Evolutionary conservation across 306 rosid genomes (phyloP), one percentile per base, ranked within the genome.

Genomic region (Quercus robur): DNA sequence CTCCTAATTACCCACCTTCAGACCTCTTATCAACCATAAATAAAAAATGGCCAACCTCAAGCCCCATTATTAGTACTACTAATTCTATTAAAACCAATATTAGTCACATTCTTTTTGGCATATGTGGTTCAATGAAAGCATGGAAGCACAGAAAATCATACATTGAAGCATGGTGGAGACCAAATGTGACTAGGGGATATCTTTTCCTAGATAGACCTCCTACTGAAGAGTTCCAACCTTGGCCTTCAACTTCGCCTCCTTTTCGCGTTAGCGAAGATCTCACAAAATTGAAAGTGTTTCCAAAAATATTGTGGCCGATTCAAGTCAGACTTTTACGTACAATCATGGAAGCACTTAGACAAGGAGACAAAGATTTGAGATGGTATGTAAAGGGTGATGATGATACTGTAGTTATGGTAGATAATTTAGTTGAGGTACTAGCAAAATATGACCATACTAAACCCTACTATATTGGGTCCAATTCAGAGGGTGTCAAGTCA

Each of bases 301-400:
- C 76, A 0, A 49, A 49, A 21, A 64, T 81, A n/a, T 0, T 1
- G 1, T 74, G 17, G 31, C 81, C 75, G 0, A 13, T 54, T 15
- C 90, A 86, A 54, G 71, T 78, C 28, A 76, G 89, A 23, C 84
- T 87, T 7, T 74, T 82, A 1, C 74, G 79, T 4, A 73, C 87
- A 0, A 44, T 90, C 13, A 4, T 78, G 81, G 91, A 90, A 62
- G 61, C 81, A 1, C 80, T 75, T 3, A 64, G 79, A 57, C 52
- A 87, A 18, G 80, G 85, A 5, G 88, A 84, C 26, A n/a, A 66
- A n/a, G 33, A 72, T 21, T 85, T 79, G 56, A 87, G 87, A 71
- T 87, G 93, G 94, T 87, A 68, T 15, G 91, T 87, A 5, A 82
- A 78, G 88, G 74, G 83, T 0, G 94, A 90, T 26, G 91, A 86